These are phyloP conservation scores for Entrophospora sp. DNA, from an alignment of 192 early-diverging fungal genomes.

Conservation along the genomic window DNA sequence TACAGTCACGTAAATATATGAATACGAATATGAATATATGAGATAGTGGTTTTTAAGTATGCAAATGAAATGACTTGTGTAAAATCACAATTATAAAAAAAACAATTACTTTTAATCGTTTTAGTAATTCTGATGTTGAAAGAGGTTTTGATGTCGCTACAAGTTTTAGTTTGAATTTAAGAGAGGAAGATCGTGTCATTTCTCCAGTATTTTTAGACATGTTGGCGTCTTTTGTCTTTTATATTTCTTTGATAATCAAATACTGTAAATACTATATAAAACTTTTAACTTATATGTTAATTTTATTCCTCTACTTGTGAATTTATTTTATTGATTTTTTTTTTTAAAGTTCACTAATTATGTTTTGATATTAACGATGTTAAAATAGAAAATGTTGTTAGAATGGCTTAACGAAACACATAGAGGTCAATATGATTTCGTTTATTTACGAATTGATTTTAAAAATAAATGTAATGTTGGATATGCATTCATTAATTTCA, in stretches of 20 bases:
- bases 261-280: no score
- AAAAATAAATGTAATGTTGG: slow-evolving; percentile 85
- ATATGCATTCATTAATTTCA: slow-evolving; percentile 69
- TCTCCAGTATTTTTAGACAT: neutral
- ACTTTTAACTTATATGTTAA: no score
- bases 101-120: slow-evolving; percentile 40
- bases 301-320: no score
- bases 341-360: no score
- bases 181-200: neutral
- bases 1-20: slow-evolving; percentile 19
- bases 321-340: no score
- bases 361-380: no score
- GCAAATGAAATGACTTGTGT: no score
- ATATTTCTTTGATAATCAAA: no score
- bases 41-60: no score
- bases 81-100: neutral
- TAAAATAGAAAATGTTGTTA: slow-evolving; percentile 72
- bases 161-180: slow-evolving; percentile 31
- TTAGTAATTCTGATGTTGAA: slow-evolving; percentile 36
- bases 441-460: slow-evolving; percentile 84
- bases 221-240: no score
- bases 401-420: slow-evolving; percentile 67
- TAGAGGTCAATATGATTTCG: slow-evolving; percentile 58
- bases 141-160: slow-evolving; percentile 37
- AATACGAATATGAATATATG: neutral